Base-by-base conservation (phyloP, 1,139 yeast species). In the Zygosaccharomyces pseudobailii region DNA sequence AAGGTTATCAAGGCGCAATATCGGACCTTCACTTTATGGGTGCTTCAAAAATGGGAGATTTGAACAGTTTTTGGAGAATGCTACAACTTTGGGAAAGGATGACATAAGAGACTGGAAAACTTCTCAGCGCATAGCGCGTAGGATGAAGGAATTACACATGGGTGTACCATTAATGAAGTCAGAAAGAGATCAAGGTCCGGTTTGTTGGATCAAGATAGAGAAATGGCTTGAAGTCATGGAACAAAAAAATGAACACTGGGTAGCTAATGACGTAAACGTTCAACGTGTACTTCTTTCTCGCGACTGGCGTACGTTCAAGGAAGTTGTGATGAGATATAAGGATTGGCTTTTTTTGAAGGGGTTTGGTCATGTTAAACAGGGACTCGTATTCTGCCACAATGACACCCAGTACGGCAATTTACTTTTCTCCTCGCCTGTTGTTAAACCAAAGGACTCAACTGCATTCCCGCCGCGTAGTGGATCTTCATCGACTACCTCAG, bases 341-440 rank as follows among this genome's bases (percentile, higher is more conserved):
- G 63, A 71, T 6, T 87, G 92, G 90, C 68, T 92, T 24, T 74
- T 73, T 40, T 58, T 58, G n/a, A 71, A 76, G 48, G 82, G 84
- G 58, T 74, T 74, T 30, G 69, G 68, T 9, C 59, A 58, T 32
- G 46, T 47, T 23, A 41, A 37, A 9, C 71, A 70, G 19, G 67
- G 63, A 6, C 68, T 85, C 54, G 88, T 79, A 32, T 92, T 92
- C 62, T 88, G 97, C 58, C 97, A 90, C 66, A 90, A 90, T 63
- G 97, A 90, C 67, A 86, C 98, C 1, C 98, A 92, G 66, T 92
- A 92, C 64, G 98, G 98, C 33, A 92, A 92, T 63, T 74, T 92
- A 55, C 70, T 85, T 48, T 76, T 85, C 55, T 62, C 70, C 5
- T 57, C 71, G 1, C 71, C 71, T 4, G 63, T 61, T 19, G 50